These are phyloP conservation scores for Biscogniauxia mediterranea DNA, from an alignment of 2,329 filamentous ascomycete species.

Conservation along the genomic window DNA sequence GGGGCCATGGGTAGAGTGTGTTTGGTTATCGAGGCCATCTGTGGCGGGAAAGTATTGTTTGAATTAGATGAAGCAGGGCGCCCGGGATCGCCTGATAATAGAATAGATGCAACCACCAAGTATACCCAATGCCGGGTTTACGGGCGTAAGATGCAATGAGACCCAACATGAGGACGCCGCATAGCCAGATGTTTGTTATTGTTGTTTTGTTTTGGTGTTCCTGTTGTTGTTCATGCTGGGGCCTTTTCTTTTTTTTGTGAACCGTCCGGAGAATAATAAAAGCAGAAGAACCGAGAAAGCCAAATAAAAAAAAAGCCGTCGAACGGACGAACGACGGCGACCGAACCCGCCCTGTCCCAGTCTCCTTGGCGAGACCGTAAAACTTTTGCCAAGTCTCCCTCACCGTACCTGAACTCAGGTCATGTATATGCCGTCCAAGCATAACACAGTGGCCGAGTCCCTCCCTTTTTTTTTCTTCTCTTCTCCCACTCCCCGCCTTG, in stretches of 20 bases:
- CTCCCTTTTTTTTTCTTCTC: not conserved
- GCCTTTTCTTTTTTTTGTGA: not conserved
- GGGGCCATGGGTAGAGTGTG: not conserved
- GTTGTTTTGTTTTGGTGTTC: no score
- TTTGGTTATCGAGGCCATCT: conserved; percentile 11
- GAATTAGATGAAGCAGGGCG: not conserved
- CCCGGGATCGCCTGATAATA: not conserved
- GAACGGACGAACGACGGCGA: not conserved
- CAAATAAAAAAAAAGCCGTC: not conserved
- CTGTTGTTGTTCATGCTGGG: no score
- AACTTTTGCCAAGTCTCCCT: not conserved
- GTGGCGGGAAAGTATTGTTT: not conserved
- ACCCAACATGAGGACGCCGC: not conserved
- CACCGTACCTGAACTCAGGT: not conserved
- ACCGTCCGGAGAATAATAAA: not conserved
- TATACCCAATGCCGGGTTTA: not conserved
- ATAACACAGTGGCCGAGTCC: conserved; percentile 14
- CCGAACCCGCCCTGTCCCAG: no score
- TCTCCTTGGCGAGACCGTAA: no score
- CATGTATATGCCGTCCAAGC: conserved; percentile 7
- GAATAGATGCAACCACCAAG: not conserved
- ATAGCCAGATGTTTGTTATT: not conserved
- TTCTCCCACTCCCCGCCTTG: conserved; percentile 1
- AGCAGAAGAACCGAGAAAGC: not conserved
- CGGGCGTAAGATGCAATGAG: not conserved